These are phyloP conservation scores for Arabis alpina DNA, from an alignment of 345 rosid species.

Conservation along the genomic window DNA sequence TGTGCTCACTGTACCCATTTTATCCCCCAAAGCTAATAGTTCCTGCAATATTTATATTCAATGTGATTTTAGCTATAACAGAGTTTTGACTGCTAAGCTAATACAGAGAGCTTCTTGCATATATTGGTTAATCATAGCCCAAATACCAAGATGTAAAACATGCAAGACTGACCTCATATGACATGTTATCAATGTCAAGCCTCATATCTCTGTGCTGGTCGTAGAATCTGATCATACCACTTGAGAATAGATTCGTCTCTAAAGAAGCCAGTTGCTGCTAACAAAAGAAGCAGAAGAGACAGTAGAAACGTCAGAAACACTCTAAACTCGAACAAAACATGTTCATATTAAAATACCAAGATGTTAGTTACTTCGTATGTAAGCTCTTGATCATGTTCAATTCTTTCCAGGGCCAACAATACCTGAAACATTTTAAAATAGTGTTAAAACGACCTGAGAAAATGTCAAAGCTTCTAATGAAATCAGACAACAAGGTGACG, in stretches of 20 bases:
- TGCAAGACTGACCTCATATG: slow-evolving; percentile 78
- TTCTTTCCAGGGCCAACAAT: slow-evolving; percentile 82
- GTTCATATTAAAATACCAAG: slow-evolving; percentile 21
- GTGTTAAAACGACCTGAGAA: slow-evolving; percentile 3
- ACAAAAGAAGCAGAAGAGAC: slow-evolving; percentile 6
- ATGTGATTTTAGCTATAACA: slow-evolving; percentile 10
- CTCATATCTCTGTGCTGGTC: slow-evolving; percentile 97
- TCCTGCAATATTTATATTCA: slow-evolving; percentile 57
- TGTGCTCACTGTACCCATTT: slow-evolving; percentile 96
- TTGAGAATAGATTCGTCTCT: slow-evolving; percentile 73
- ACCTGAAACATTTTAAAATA: slow-evolving; percentile 50
- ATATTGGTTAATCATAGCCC: background rate
- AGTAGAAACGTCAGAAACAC: slow-evolving; percentile 12
- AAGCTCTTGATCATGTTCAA: slow-evolving; percentile 79
- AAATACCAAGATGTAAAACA: slow-evolving; percentile 12
- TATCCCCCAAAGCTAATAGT: slow-evolving; percentile 87
- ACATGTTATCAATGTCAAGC: slow-evolving; percentile 94
- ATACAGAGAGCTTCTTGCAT: background rate
- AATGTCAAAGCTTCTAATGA: slow-evolving; percentile 32
- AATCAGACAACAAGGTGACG: slow-evolving; percentile 22
- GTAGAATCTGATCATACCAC: slow-evolving; percentile 60
- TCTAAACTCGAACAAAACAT: slow-evolving; percentile 30
- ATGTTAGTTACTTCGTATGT: slow-evolving; percentile 65
- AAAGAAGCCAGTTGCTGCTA: slow-evolving; percentile 82
- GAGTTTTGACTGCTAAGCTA: background rate